phyloP scores from a whole-genome alignment of 805 yeast genomes.

The Starmerella asiatica region DNA sequence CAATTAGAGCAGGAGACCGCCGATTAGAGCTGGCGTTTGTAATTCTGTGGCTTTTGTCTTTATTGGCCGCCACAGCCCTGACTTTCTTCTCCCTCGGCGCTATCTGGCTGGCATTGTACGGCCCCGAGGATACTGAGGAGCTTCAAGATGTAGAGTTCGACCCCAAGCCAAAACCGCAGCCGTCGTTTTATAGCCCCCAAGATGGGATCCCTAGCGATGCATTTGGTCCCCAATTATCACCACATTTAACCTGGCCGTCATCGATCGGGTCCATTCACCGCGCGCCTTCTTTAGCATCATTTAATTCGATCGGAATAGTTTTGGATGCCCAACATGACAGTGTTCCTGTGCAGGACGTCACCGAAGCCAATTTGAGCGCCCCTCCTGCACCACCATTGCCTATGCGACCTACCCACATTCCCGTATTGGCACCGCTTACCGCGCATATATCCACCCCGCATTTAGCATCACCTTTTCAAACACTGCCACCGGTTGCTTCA shows the following conservation, averaged over 20 bases:
- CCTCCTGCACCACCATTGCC: too few relatives aligned
- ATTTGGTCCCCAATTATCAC: constrained; percentile 1
- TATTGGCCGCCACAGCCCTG: constrained; percentile 1
- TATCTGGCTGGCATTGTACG: constrained; percentile 4
- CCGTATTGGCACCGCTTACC: background rate
- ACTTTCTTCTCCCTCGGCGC: constrained; percentile 13
- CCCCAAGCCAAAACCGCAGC: background rate
- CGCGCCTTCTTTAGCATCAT: constrained; percentile 5
- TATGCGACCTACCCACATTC: background rate
- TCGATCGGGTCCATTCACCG: constrained; percentile 3
- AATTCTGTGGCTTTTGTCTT: constrained; percentile 11
- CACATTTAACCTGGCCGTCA: constrained; percentile 13
- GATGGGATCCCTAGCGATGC: background rate
- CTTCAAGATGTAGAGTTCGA: background rate
- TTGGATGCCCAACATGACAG: background rate
- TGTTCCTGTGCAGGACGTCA: too few relatives aligned
- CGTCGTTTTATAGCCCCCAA: constrained; percentile 1
- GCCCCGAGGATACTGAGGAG: background rate
- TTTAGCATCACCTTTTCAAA: background rate
- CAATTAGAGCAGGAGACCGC: background rate
- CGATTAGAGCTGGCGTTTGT: constrained; percentile 13
- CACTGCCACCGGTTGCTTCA: background rate
- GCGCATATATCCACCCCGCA: background rate
- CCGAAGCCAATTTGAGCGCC: too few relatives aligned
- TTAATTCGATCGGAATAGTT: constrained; percentile 3